A percentile compares a stretch with the other conserved stretches of the same genome.
Evolutionary conservation across 2,329 filamentous ascomycete species (phyloP).

Genomic region (Fusarium mexicanum): DNA sequence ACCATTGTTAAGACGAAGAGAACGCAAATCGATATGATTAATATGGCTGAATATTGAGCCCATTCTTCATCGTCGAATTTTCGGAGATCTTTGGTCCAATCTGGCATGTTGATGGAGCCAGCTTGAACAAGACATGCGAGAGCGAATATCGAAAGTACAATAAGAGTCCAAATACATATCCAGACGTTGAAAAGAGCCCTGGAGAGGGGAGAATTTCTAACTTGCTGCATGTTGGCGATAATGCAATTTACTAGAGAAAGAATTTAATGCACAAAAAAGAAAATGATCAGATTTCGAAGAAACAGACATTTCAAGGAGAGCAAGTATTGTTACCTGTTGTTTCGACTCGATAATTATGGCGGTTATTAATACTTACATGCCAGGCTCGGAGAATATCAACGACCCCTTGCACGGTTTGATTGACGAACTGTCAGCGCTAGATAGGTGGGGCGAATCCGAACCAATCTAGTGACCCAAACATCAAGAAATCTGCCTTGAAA

Average conservation of each 20-base stretch:
- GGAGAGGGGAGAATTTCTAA: neutral
- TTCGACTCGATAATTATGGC: neutral
- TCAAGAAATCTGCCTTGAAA: neutral
- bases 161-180: neutral
- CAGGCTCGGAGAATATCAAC: constrained; percentile 1
- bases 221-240: neutral
- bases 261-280: neutral
- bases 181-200: neutral
- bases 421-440: constrained; percentile 11
- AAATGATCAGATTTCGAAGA: accelerated
- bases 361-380: neutral
- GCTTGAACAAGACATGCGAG: constrained; percentile 6
- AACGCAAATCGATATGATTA: constrained; percentile 1
- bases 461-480: neutral
- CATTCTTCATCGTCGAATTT: constrained; percentile 14
- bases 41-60: constrained; percentile 4
- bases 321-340: neutral
- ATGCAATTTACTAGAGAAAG: neutral
- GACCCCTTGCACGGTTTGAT: neutral
- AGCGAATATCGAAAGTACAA: constrained; percentile 11
- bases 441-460: constrained; percentile 5
- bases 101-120: constrained; percentile 3
- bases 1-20: neutral
- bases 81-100: constrained; percentile 26
- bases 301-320: neutral